These are phyloP conservation scores for Tylopilus cervinicoccineus DNA, from an alignment of 768 basidiomycete genomes.

Conservation along the genomic window DNA sequence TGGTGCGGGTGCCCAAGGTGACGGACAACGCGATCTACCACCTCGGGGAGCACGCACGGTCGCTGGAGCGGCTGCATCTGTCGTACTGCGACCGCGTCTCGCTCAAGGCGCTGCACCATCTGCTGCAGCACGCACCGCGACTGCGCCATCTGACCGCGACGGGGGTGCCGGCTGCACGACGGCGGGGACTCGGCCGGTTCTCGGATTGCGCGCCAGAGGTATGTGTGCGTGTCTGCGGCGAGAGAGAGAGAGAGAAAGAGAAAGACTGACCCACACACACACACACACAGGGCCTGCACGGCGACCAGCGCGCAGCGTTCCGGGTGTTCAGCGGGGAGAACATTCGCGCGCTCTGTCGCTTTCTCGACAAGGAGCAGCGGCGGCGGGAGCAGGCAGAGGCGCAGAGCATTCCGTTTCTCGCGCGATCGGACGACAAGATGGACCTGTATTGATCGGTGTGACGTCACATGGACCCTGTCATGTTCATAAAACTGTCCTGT, in stretches of 20 bases:
- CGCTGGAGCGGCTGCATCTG: conserved; percentile 77
- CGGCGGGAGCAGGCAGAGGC: conserved; percentile 57
- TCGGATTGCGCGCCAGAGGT: conserved; percentile 68
- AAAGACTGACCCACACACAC: too few relatives aligned
- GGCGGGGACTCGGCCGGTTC: conserved; percentile 69
- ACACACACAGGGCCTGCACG: conserved; percentile 58
- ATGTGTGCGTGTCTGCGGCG: conserved; percentile 32
- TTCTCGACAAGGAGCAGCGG: conserved; percentile 67
- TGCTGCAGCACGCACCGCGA: conserved; percentile 54
- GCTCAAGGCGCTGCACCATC: conserved; percentile 67
- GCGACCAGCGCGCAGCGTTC: conserved; percentile 65
- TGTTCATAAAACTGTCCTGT: too few relatives aligned
- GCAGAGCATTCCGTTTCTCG: conserved; percentile 53
- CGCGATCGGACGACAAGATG: conserved; percentile 60
- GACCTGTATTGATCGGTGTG: conserved; percentile 48
- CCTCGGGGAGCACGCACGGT: conserved; percentile 65
- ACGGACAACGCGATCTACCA: conserved; percentile 82
- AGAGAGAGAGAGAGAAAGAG: too few relatives aligned
- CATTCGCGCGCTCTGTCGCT: conserved; percentile 55
- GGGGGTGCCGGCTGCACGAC: conserved; percentile 70
- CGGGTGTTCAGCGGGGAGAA: conserved; percentile 77
- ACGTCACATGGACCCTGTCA: not conserved
- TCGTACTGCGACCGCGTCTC: conserved; percentile 83
- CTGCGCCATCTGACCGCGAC: conserved; percentile 78
- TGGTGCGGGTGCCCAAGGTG: conserved; percentile 76